Evolutionary conservation across 768 basidiomycete genomes (phyloP).

Genomic region (Mycena rosella): DNA sequence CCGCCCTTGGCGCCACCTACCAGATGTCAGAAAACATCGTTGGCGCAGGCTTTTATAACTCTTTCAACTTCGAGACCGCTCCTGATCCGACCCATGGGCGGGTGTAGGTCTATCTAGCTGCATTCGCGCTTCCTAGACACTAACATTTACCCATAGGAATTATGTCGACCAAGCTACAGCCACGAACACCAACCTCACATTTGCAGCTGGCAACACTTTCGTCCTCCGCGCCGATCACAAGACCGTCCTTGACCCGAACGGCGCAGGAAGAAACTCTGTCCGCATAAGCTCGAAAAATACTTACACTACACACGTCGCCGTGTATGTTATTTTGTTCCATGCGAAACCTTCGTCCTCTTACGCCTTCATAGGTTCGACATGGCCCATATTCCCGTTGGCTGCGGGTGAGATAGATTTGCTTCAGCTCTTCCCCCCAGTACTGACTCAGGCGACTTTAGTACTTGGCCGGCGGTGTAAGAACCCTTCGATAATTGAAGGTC

Average conservation of each 20-base stretch:
- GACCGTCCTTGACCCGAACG: slow-evolving; percentile 58
- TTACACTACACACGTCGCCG: slow-evolving; percentile 33
- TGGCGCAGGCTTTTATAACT: slow-evolving; percentile 62
- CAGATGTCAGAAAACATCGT: slow-evolving; percentile 57
- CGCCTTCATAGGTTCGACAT: too few species aligned
- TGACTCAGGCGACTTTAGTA: too few species aligned
- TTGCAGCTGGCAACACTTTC: slow-evolving; percentile 63
- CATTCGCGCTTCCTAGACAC: neutral
- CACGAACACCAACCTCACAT: slow-evolving; percentile 66
- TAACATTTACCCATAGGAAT: slow-evolving; percentile 48
- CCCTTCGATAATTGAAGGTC: too few species aligned
- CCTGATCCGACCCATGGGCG: slow-evolving; percentile 76
- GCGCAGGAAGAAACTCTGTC: slow-evolving; percentile 54
- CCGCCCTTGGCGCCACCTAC: slow-evolving; percentile 64
- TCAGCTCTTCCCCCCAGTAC: too few species aligned
- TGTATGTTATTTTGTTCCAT: too few species aligned
- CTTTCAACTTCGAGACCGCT: slow-evolving; percentile 63
- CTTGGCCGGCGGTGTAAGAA: too few species aligned
- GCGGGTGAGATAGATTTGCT: too few species aligned
- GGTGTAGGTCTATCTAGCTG: slow-evolving; percentile 60
- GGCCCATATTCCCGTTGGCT: too few species aligned
- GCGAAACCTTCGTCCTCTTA: too few species aligned
- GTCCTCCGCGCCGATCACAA: slow-evolving; percentile 68
- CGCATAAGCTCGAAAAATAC: too few species aligned
- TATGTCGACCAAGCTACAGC: slow-evolving; percentile 65